These are phyloP conservation scores for Cyphellophora europaea DNA, from an alignment of 2,329 filamentous ascomycete genomes.

Conservation along the genomic window DNA sequence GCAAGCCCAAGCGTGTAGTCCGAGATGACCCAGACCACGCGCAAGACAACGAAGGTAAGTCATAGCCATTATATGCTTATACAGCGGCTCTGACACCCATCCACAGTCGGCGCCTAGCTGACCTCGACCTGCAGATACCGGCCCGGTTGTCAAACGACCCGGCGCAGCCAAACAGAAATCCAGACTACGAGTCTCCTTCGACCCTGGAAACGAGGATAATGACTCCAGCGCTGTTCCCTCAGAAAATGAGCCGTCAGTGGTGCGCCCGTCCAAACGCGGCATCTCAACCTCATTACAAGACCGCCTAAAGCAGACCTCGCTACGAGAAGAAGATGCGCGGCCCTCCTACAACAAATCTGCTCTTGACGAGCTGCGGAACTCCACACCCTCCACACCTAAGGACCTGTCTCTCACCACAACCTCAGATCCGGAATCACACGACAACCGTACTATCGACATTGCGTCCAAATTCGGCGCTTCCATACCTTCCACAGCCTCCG, in stretches of 20 bases:
- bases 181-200: slow-evolving; percentile 69
- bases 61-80: too few relatives aligned
- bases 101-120: too few relatives aligned
- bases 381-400: slow-evolving; percentile 73
- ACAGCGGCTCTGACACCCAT: too few relatives aligned
- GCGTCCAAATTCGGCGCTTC: slow-evolving; percentile 39
- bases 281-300: neutral
- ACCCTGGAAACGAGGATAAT: slow-evolving; percentile 44
- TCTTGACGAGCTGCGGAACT: slow-evolving; percentile 73
- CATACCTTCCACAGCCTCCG: slow-evolving; percentile 20
- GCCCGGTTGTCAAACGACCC: slow-evolving; percentile 47
- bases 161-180: slow-evolving; percentile 60
- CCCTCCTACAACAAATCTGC: slow-evolving; percentile 82
- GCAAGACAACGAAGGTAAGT: slow-evolving; percentile 36
- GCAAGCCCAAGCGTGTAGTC: slow-evolving; percentile 46
- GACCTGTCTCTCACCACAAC: slow-evolving; percentile 36
- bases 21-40: slow-evolving; percentile 59
- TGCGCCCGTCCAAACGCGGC: neutral
- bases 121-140: too few relatives aligned
- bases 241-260: neutral
- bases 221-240: neutral
- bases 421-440: slow-evolving; percentile 19
- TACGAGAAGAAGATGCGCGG: slow-evolving; percentile 25
- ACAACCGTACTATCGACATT: slow-evolving; percentile 44
- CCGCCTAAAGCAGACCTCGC: neutral